Base-by-base conservation (phyloP, 2,329 filamentous ascomycete species). In the Fusarium sp. region DNA sequence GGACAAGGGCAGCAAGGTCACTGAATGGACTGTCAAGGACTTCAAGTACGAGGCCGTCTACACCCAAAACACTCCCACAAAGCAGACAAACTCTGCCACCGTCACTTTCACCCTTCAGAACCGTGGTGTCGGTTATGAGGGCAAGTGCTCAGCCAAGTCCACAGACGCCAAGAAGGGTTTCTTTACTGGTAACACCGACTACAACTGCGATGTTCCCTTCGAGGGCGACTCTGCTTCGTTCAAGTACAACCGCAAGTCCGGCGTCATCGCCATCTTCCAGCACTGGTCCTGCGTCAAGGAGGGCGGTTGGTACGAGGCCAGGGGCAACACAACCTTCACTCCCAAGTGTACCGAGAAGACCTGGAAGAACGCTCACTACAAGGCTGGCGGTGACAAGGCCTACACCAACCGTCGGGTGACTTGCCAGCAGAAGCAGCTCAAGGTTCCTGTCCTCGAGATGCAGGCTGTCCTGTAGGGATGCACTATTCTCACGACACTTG, bases 31-130 rank as follows among this genome's bases (percentile, higher is more conserved):
- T 2, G 73, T 88, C 54, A 73, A 81, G 57, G 78, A 81, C 78
- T 87, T 89, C 65, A 81, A 83, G 76, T 89, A 82, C 80, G 83
- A 85, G 76, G 84, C 84, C n/a, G 82, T 81, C 22, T 86, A 85
- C 78, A 79, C 82, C 71, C 87, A 87, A 80, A 82, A 80, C 38
- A 87, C 84, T 7, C 86, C 87, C 2, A 80, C 85, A 13, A 87
- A 88, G 79, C 84, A 87, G 73, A 86, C 84, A 74, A 83, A 82
- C 15, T 82, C 80, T 77, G 86, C 85, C 52, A 82, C 81, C 64
- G 83, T 85, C 62, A 81, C 79, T 75, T 89, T 89, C 80, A 85
- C 84, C 71, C 80, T 89, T 13, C 78, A 80, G 65, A 89, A 88
- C 83, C 80, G 83, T 20, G 86, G 81, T 45, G 76, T 87, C 48